Percentiles rank a stretch among this genome's conserved stretches.
These are phyloP conservation scores for Clarireedia paspali DNA, from an alignment of 2,329 filamentous ascomycete species.

Conservation along the genomic window DNA sequence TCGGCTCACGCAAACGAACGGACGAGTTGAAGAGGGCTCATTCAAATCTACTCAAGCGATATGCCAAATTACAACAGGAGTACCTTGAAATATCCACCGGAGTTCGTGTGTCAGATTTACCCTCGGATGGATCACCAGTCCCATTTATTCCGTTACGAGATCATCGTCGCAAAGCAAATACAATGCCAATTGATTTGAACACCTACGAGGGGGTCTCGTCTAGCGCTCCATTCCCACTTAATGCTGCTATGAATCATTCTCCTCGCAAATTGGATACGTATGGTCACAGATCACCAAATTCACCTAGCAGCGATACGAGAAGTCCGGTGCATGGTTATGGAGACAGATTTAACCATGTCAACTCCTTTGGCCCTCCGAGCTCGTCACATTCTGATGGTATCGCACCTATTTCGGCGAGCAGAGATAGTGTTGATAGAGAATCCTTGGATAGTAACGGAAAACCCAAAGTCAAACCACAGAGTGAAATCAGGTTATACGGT, in stretches of 20 bases:
- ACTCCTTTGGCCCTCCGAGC: background rate
- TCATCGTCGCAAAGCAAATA: conserved; percentile 1
- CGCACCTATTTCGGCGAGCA: background rate
- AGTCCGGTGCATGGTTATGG: conserved; percentile 1
- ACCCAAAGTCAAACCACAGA: conserved; percentile 39
- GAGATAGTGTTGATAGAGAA: background rate
- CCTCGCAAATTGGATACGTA: background rate
- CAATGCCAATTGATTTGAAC: background rate
- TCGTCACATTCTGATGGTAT: conserved; percentile 3
- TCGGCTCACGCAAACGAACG: conserved; percentile 30
- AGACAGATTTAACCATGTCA: conserved; percentile 1
- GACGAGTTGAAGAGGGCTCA: conserved; percentile 44
- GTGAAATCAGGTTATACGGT: conserved; percentile 44
- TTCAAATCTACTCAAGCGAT: conserved; percentile 40
- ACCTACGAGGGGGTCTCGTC: background rate
- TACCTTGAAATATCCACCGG: conserved; percentile 19
- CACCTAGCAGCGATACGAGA: background rate
- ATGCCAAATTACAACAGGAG: conserved; percentile 41
- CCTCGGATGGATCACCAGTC: background rate
- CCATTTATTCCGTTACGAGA: background rate
- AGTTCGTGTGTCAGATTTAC: background rate
- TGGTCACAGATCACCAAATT: background rate
- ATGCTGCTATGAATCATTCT: background rate
- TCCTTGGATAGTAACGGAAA: conserved; percentile 33
- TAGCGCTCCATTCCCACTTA: background rate